A percentile compares a stretch with the other conserved stretches of the same genome.
phyloP scores from a whole-genome alignment of 2,329 filamentous ascomycete species.

The Phyllosticta ampelicida region DNA sequence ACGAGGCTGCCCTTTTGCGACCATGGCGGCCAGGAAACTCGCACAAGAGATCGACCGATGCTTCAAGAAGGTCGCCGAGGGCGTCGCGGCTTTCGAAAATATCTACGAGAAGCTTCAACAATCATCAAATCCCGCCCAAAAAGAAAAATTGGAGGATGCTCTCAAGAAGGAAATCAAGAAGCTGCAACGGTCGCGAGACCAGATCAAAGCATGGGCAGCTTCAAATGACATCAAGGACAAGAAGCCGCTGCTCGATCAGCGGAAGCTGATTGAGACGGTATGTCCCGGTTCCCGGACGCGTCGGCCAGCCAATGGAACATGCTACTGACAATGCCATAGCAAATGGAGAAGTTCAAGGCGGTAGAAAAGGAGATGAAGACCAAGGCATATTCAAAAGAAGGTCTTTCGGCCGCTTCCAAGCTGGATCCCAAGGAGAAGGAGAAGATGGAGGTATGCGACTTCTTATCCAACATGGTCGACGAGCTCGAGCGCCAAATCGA shows the following conservation, averaged over 20 bases:
- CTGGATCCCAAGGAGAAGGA: constrained; percentile 97
- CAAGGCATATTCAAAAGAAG: constrained; percentile 98
- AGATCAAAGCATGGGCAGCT: constrained; percentile 99
- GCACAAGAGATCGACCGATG: constrained; percentile 98
- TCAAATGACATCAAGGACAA: constrained; percentile 99
- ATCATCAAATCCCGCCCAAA: constrained; percentile 84
- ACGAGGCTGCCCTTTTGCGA: constrained; percentile 29
- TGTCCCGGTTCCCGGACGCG: constrained; percentile 19
- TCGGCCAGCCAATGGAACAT: neutral
- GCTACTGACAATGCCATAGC: constrained; percentile 44
- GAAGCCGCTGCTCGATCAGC: constrained; percentile 82
- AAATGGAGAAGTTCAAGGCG: constrained; percentile 99
- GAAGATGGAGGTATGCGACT: constrained; percentile 78
- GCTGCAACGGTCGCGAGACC: constrained; percentile 89
- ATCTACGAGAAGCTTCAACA: constrained; percentile 98
- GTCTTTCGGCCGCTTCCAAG: constrained; percentile 79
- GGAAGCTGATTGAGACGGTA: constrained; percentile 96
- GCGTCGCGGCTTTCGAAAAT: constrained; percentile 79
- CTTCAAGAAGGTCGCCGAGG: constrained; percentile 97
- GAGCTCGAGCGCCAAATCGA: constrained; percentile 93
- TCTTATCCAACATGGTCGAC: constrained; percentile 77
- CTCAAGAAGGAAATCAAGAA: constrained; percentile 99
- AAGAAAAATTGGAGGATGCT: constrained; percentile 96
- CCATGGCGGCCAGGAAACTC: constrained; percentile 91
- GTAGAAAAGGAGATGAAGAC: constrained; percentile 99